Evolutionary conservation across 495 filamentous ascomycete genomes (phyloP).

Genomic region (Penicillium verhagenii): DNA sequence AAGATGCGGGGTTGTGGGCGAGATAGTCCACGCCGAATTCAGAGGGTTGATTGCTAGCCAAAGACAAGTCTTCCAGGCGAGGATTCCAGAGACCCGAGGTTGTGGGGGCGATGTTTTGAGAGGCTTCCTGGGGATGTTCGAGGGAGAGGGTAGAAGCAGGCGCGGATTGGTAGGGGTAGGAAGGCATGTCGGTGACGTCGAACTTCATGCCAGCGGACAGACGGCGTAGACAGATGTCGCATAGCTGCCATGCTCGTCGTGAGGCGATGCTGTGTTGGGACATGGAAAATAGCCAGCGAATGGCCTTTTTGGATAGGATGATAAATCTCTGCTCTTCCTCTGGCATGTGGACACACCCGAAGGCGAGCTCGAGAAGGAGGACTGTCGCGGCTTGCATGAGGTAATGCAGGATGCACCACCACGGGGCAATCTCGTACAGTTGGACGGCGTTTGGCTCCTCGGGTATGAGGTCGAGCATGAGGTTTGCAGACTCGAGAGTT

Average conservation of each 20-base stretch:
- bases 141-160: constrained; percentile 11
- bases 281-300: constrained; percentile 56
- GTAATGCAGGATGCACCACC: constrained; percentile 67
- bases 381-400: constrained; percentile 63
- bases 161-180: constrained; percentile 21
- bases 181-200: constrained; percentile 41
- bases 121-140: background rate
- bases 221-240: constrained; percentile 42
- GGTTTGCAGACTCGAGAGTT: constrained; percentile 54
- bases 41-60: background rate
- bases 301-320: constrained; percentile 50
- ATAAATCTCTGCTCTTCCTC: constrained; percentile 48
- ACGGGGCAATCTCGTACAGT: constrained; percentile 57
- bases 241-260: constrained; percentile 58
- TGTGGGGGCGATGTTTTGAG: background rate
- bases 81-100: constrained; percentile 10
- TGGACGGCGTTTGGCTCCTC: constrained; percentile 42
- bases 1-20: background rate
- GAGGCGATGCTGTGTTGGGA: constrained; percentile 53
- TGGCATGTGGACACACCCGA: constrained; percentile 55
- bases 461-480: constrained; percentile 54
- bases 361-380: constrained; percentile 61
- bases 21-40: constrained; percentile 1
- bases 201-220: constrained; percentile 43
- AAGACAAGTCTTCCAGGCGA: constrained; percentile 6